phyloP scores from a whole-genome alignment of 2,329 filamentous ascomycete species.

The Talaromyces sp. region DNA sequence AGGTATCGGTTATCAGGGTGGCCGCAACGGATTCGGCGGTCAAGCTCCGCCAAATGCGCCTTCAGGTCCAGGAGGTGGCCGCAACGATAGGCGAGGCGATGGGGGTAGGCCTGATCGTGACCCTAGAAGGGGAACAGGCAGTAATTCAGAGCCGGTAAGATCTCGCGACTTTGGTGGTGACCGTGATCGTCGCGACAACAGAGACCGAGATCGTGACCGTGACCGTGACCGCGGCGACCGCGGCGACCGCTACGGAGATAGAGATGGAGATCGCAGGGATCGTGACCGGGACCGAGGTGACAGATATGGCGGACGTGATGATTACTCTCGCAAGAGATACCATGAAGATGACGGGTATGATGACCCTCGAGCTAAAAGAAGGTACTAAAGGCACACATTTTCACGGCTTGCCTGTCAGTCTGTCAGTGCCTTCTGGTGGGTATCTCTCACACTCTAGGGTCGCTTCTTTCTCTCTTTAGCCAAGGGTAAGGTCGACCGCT shows the following conservation, averaged over 20 bases:
- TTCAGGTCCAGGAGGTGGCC: constrained; percentile 52
- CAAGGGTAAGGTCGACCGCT: constrained; percentile 37
- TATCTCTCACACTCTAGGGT: constrained; percentile 31
- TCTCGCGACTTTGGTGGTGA: constrained; percentile 57
- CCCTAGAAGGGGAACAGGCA: constrained; percentile 57
- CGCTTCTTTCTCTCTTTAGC: constrained; percentile 20
- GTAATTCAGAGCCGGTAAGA: constrained; percentile 80
- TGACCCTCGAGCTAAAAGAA: constrained; percentile 60
- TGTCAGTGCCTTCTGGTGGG: constrained; percentile 37
- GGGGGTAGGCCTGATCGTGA: constrained; percentile 47
- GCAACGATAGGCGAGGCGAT: constrained; percentile 30
- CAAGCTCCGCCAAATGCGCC: constrained; percentile 47
- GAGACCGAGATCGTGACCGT: constrained; percentile 22
- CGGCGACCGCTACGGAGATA: constrained; percentile 54
- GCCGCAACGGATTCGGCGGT: constrained; percentile 47
- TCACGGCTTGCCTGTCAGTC: neutral
- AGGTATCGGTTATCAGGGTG: constrained; percentile 55
- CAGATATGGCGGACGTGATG: constrained; percentile 46
- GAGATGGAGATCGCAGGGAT: constrained; percentile 54
- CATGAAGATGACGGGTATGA: constrained; percentile 78
- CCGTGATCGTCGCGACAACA: constrained; percentile 17
- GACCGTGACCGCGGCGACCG: constrained; percentile 43
- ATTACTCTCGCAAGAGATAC: constrained; percentile 58
- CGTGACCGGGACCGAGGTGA: constrained; percentile 52
- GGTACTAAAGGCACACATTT: constrained; percentile 43